phyloP scores from a whole-genome alignment of 169 alveolate species.

The Neospora caninum region DNA sequence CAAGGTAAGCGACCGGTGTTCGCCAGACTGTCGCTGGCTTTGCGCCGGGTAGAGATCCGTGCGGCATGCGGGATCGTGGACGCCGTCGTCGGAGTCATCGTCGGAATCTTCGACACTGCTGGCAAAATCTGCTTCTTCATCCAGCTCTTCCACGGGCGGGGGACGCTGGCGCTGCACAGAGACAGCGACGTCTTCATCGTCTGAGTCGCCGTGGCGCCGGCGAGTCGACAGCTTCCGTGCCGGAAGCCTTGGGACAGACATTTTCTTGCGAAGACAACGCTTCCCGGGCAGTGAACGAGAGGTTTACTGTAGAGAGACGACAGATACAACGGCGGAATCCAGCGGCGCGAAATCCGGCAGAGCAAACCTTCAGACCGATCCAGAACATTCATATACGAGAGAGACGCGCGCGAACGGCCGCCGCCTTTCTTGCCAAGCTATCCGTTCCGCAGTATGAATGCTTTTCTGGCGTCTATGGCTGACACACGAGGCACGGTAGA shows the following conservation, averaged over 20 bases:
- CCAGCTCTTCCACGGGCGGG: not conserved
- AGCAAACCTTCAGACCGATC: no score
- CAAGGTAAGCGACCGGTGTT: not conserved
- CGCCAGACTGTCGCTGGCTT: not conserved
- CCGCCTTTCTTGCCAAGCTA: no score
- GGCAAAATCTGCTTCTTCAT: not conserved
- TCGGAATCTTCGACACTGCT: not conserved
- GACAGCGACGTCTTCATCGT: not conserved
- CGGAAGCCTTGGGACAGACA: not conserved
- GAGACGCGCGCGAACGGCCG: no score
- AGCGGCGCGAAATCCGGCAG: no score
- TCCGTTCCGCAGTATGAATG: no score
- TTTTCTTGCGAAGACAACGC: not conserved
- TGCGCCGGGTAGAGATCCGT: not conserved
- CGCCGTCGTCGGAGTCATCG: not conserved
- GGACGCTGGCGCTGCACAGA: not conserved
- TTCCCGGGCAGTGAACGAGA: no score
- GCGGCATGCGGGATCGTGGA: not conserved
- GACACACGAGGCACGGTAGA: no score
- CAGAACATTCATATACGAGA: no score
- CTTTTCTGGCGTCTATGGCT: no score
- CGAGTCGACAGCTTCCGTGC: not conserved
- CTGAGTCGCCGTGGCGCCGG: conserved; percentile 35
- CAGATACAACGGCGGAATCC: no score
- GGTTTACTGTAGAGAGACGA: no score